Percentiles rank a stretch among this genome's conserved stretches.
These are phyloP conservation scores for Tuctoria greenei DNA, from an alignment of 176 grass and related monocot species.

Conservation along the genomic window DNA sequence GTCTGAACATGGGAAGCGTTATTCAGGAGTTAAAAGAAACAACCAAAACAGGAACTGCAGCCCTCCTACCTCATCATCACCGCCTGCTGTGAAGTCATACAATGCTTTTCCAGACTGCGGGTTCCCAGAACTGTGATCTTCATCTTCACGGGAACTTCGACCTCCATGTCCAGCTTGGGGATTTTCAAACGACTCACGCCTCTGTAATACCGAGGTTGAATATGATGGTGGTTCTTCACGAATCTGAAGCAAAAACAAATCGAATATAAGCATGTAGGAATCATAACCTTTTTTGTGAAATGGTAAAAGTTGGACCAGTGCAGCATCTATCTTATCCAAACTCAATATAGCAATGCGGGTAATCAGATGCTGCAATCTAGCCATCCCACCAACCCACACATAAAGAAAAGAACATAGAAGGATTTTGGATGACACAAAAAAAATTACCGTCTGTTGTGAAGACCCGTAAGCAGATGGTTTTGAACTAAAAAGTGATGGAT, in stretches of 20 bases:
- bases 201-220: slow-evolving; percentile 66
- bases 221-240: slow-evolving; percentile 90
- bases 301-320: not conserved
- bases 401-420: slow-evolving; percentile 7
- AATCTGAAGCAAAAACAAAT: slow-evolving; percentile 60
- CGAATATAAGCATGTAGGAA: not conserved
- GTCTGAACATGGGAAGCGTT: slow-evolving; percentile 4
- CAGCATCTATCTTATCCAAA: not conserved
- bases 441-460: slow-evolving; percentile 73
- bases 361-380: not conserved
- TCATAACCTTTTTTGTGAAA: not conserved
- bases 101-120: slow-evolving; percentile 93
- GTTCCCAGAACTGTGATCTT: slow-evolving; percentile 65
- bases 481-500: slow-evolving; percentile 96
- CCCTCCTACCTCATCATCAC: slow-evolving; percentile 84
- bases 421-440: not conserved
- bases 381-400: not conserved
- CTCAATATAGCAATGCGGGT: not conserved
- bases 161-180: slow-evolving; percentile 63
- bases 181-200: slow-evolving; percentile 81
- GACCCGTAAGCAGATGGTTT: slow-evolving; percentile 70
- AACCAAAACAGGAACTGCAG: too few relatives aligned
- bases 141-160: slow-evolving; percentile 60
- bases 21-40: not conserved
- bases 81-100: slow-evolving; percentile 97